A percentile compares a stretch with the other conserved stretches of the same genome.
These are phyloP conservation scores for Calonectria fujianensis DNA, from an alignment of 2,329 filamentous ascomycete species.

Conservation along the genomic window DNA sequence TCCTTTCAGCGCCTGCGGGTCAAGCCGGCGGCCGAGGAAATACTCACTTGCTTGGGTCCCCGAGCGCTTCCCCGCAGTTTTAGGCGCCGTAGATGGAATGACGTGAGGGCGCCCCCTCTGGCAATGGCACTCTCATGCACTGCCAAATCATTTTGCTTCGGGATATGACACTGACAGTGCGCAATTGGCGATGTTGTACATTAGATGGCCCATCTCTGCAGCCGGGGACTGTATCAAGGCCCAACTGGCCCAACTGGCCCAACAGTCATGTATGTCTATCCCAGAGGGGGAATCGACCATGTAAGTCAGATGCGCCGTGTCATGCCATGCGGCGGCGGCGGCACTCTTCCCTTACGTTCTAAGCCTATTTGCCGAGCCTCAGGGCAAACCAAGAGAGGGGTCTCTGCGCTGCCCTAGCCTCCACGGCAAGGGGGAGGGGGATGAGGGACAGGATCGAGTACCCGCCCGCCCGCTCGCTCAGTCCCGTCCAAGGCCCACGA, in stretches of 20 bases:
- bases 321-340: slow-evolving; percentile 4
- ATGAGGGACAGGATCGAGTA: background rate
- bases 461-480: slow-evolving; percentile 1
- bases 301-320: slow-evolving; percentile 2
- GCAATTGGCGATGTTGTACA: slow-evolving; percentile 15
- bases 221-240: slow-evolving; percentile 7
- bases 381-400: background rate
- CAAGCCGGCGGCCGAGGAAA: background rate
- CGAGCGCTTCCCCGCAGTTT: slow-evolving; percentile 18
- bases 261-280: slow-evolving; percentile 9
- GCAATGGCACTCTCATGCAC: slow-evolving; percentile 7
- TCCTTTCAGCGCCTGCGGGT: background rate
- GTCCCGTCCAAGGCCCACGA: slow-evolving; percentile 7
- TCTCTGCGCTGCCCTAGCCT: background rate
- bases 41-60: no score
- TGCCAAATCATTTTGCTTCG: slow-evolving; percentile 22
- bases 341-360: background rate
- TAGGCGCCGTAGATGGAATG: slow-evolving; percentile 3
- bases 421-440: background rate
- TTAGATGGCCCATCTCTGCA: background rate
- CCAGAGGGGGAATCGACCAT: background rate
- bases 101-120: background rate
- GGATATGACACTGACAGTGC: background rate
- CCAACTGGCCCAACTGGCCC: background rate
- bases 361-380: slow-evolving; percentile 6